phyloP scores from a whole-genome alignment of 2,329 filamentous ascomycete species.

The Fusarium decemcellulare region DNA sequence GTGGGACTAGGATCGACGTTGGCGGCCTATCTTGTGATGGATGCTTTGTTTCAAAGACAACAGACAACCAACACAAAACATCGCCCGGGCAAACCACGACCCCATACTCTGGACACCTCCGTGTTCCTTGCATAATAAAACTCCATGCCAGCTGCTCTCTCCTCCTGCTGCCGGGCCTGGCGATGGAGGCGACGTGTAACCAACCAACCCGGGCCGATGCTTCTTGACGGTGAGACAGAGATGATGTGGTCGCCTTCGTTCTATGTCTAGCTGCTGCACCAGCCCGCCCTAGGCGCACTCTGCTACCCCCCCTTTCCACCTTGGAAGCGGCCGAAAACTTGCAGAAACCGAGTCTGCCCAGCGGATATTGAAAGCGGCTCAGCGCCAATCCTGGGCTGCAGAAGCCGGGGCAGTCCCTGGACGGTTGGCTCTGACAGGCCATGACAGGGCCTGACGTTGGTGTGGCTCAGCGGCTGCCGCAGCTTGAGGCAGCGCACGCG shows the following conservation, averaged over 20 bases:
- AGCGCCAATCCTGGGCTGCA: constrained; percentile 11
- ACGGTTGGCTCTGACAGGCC: constrained; percentile 11
- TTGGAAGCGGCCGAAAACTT: constrained; percentile 14
- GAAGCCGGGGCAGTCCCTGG: constrained; percentile 16
- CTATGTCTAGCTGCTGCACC: constrained; percentile 6
- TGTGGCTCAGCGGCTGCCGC: constrained; percentile 38
- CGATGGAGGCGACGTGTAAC: constrained; percentile 34
- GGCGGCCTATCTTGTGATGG: neutral
- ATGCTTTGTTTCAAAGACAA: constrained; percentile 14
- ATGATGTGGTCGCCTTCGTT: constrained; percentile 18
- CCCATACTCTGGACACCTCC: constrained; percentile 2
- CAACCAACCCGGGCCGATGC: constrained; percentile 4
- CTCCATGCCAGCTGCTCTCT: neutral
- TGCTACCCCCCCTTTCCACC: constrained; percentile 6
- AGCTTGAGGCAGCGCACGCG: constrained; percentile 34
- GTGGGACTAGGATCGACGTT: constrained; percentile 10
- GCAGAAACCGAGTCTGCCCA: constrained; percentile 33
- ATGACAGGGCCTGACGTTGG: constrained; percentile 19
- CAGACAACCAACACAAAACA: constrained; percentile 5
- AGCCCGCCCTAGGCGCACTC: constrained; percentile 26
- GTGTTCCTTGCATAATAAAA: constrained; percentile 26
- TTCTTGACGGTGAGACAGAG: constrained; percentile 32
- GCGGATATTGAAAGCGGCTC: constrained; percentile 4
- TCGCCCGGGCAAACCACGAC: constrained; percentile 15
- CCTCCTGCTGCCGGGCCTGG: constrained; percentile 14